These are phyloP conservation scores for Chaetoscypha palmicola DNA, from an alignment of 2,329 filamentous ascomycete genomes.

Conservation along the genomic window DNA sequence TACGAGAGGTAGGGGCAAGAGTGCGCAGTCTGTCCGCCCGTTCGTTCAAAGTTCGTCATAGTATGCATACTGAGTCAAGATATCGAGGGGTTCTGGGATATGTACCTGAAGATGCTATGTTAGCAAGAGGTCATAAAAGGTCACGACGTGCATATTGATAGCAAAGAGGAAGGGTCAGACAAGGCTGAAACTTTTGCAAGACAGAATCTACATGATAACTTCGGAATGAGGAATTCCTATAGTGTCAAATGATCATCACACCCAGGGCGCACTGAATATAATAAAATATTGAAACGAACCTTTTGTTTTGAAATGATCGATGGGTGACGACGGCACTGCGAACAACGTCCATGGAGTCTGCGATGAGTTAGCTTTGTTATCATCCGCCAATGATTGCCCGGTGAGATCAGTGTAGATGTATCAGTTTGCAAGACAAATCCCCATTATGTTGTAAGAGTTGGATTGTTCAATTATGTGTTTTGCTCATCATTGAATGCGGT, in stretches of 20 bases:
- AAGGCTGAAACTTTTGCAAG: constrained; percentile 38
- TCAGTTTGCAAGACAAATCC: constrained; percentile 34
- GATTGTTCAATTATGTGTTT: constrained; percentile 36
- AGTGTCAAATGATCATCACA: constrained; percentile 32
- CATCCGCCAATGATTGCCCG: not conserved
- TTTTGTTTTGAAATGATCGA: constrained; percentile 23
- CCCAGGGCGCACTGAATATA: constrained; percentile 18
- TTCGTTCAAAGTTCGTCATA: constrained; percentile 41
- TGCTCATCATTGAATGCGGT: constrained; percentile 34
- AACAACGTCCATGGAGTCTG: not conserved
- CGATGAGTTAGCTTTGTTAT: constrained; percentile 3
- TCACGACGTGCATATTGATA: constrained; percentile 8
- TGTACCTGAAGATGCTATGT: constrained; percentile 29
- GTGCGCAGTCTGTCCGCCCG: constrained; percentile 38
- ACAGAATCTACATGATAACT: constrained; percentile 34
- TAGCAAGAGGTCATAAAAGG: constrained; percentile 16
- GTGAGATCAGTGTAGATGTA: constrained; percentile 9
- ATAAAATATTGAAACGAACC: constrained; percentile 16
- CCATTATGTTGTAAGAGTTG: constrained; percentile 36
- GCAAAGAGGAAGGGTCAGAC: constrained; percentile 33
- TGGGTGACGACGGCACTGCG: not conserved
- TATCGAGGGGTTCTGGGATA: constrained; percentile 7
- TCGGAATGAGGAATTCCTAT: constrained; percentile 34
- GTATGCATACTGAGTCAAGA: constrained; percentile 17
- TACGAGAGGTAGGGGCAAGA: constrained; percentile 29